Base-by-base conservation (phyloP, 2,329 filamentous ascomycete species). In the Bipolaris bicolor region DNA sequence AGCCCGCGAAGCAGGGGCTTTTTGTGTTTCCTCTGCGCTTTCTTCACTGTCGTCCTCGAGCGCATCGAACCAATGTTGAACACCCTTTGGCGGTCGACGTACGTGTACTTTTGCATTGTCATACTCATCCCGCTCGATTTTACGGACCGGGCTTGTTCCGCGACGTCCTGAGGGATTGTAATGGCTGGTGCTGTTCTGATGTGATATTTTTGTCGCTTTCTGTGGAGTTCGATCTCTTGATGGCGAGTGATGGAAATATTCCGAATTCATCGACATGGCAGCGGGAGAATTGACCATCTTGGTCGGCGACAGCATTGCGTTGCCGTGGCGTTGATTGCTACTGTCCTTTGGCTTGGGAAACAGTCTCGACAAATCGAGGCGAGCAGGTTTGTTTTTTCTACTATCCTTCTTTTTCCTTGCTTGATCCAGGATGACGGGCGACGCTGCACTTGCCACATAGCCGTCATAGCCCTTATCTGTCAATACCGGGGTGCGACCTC, bases 1-100 rank as follows among this genome's bases (percentile, higher is more conserved):
- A 18, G 64, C 60, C 31, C 50, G 57, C 11, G 67, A 59, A 20
- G 62, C 65, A 47, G 64, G 59, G 3, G 63, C 33, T 9, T 58
- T 60, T 29, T 51, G 41, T 7, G 45, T 44, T 7, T 66, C 69
- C 9, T 71, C 68, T 5, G 57, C 45, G 10, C 63, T 59, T 18
- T 75, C 73, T 15, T 76, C 75, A 33, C 76, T 75, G 20, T 78
- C 77, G 11, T 77, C 75, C 22, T 77, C 75, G 10, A 81, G 68
- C 3, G 76, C 80, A 53, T 83, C 81, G 55, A 83, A 83, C 81
- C 81, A 83, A 58, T 83, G 78, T 57, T 81, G 73, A 26, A 81
- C 79, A 7, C 80, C 80, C 47, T 77, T 80, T 4, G 80, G 80
- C 15, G 80, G 80, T 33, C 79, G 71, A 34, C 79, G 73, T 16